Conservation (phyloP, 192 early-diverging fungal genomes). For the Mycoemilia scoparia region DNA sequence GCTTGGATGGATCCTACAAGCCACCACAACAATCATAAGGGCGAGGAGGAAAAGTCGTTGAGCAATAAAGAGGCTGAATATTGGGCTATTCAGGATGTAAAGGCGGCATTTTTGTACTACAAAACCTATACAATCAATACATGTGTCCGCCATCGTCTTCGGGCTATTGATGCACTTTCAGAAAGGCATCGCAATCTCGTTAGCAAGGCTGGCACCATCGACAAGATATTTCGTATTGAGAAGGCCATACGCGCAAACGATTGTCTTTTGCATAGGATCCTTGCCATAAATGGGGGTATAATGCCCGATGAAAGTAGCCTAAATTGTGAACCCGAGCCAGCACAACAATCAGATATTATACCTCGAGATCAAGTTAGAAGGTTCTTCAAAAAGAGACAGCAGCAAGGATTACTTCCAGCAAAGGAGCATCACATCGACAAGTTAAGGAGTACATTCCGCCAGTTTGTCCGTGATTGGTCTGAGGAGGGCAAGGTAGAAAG, state of each 20-base stretch:
- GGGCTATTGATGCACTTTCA: constrained; percentile 36
- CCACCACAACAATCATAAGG: no score
- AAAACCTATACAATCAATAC: constrained; percentile 36
- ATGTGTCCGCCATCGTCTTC: constrained; percentile 39
- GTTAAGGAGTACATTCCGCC: constrained; percentile 70
- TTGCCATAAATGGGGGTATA: constrained; percentile 7
- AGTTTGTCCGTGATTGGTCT: constrained; percentile 93
- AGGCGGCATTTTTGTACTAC: constrained; percentile 41
- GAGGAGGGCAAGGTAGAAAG: constrained; percentile 65
- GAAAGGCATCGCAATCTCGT: constrained; percentile 39
- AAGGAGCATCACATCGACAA: constrained; percentile 74
- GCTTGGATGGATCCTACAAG: no score
- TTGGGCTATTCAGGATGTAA: constrained; percentile 14
- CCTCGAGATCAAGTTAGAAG: constrained; percentile 3
- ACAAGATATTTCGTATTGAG: constrained; percentile 44
- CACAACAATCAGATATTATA: no score
- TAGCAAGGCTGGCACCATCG: constrained; percentile 32
- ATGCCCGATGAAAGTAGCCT: no score
- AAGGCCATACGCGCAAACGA: constrained; percentile 38
- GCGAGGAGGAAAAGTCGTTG: no score
- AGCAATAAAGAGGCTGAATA: constrained; percentile 7
- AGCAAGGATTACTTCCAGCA: constrained; percentile 17
- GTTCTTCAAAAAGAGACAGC: constrained; percentile 7
- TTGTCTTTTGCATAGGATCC: constrained; percentile 32
- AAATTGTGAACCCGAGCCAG: no score